Conservation (phyloP, 176 grass and related monocot species). For the Metroxylon sagu region DNA sequence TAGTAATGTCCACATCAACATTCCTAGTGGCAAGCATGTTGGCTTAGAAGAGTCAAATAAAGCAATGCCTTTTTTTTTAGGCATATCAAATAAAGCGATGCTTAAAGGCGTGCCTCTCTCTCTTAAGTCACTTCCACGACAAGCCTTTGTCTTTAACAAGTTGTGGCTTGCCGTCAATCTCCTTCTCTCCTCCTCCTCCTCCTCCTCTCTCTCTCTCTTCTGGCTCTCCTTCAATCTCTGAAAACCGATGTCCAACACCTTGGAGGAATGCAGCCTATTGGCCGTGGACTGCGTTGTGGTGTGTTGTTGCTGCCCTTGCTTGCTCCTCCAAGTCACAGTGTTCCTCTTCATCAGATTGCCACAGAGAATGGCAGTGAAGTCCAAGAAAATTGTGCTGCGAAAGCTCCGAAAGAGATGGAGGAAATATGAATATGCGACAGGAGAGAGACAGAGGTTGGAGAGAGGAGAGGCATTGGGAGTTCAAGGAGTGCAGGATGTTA, state of each 20-base stretch:
- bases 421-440: background rate
- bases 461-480: background rate
- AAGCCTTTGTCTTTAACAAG: constrained; percentile 10
- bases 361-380: background rate
- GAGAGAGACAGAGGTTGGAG: no score
- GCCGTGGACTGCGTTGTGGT: constrained; percentile 15
- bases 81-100: constrained; percentile 47
- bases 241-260: background rate
- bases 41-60: constrained; percentile 52
- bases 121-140: constrained; percentile 31
- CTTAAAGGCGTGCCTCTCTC: constrained; percentile 24
- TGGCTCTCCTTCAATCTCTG: no score
- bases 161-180: background rate
- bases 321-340: constrained; percentile 7
- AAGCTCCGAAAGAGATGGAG: background rate
- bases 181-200: background rate
- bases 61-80: constrained; percentile 9
- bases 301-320: constrained; percentile 14
- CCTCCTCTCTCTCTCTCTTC: background rate
- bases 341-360: constrained; percentile 10
- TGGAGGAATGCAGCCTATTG: constrained; percentile 26
- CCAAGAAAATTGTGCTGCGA: background rate
- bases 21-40: constrained; percentile 4
- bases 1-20: no score
- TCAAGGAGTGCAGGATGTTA: background rate